These are phyloP conservation scores for Isochrysis galbana DNA, from an alignment of 78 protist species.

Conservation along the genomic window DNA sequence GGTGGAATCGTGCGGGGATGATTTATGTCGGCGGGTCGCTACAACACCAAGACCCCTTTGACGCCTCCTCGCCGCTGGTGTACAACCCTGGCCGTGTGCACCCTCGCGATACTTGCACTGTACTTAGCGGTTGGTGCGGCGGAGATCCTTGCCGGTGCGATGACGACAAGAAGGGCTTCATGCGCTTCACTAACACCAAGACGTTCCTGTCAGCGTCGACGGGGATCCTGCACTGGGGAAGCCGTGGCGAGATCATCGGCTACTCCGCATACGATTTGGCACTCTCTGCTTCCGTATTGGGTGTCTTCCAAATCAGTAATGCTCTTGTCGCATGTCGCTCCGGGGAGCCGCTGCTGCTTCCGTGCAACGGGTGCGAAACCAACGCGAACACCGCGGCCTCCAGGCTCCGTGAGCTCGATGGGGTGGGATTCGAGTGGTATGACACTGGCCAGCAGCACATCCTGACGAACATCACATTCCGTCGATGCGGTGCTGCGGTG, in stretches of 20 bases:
- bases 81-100: neutral
- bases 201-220: neutral
- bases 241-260: neutral
- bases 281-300: neutral
- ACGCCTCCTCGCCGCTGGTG: too few species aligned
- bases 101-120: neutral
- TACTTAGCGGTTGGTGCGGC: neutral
- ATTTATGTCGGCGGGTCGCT: constrained; percentile 64
- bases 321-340: neutral
- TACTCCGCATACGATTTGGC: neutral
- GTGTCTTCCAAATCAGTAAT: neutral
- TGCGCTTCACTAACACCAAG: neutral
- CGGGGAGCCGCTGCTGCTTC: neutral
- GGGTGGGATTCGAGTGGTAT: too few species aligned
- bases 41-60: neutral
- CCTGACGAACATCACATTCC: neutral
- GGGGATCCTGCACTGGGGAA: constrained; percentile 18
- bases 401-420: too few species aligned
- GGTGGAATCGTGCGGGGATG: constrained; percentile 46
- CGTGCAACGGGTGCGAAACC: neutral
- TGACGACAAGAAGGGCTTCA: neutral
- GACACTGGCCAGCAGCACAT: neutral
- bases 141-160: neutral
- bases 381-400: neutral
- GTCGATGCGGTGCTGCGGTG: neutral